Evolutionary conservation across 1,284 basidiomycete species (phyloP), one percentile per base, ranked within the genome.

Genomic region (Cerrena zonata): DNA sequence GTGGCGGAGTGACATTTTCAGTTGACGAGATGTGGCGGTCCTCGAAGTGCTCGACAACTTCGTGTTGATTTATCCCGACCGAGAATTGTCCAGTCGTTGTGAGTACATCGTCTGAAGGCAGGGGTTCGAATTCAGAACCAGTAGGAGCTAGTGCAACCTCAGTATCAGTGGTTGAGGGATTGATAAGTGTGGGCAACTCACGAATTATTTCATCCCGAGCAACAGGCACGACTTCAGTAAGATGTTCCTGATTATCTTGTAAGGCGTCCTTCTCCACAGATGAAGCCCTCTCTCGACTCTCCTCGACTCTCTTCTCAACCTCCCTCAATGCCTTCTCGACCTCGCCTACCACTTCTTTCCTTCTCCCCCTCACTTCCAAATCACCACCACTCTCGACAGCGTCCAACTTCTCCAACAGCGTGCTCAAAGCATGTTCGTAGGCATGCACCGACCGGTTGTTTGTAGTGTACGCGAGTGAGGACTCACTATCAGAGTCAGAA

Each of bases 351-450:
- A 86, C 71, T 10, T 69, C 70, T 64, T 81, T 77, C 49, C 88
- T 67, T 52, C 67, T 70, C n/a, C 72, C 70, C 39, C 86, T 71
- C 15, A 91, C 77, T 2, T 65, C 66, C 47, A 68, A 63, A 54
- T 82, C 75, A 0, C 86, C 87, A 58, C 73, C 75, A 56, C 79
- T 84, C 56, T 85, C 78, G 3, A 89, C 75, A 0, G 74, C 79
- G 57, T 91, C 88, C 4, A 89, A 74, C 51, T 73, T 71, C 41
- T 80, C 74, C 26, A 90, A 69, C 11, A 90, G 65, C 48, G 77
- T 77, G 47, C 79, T 77, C 48, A 89, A 70, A 19, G 73, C 69
- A 49, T 80, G 67, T 52, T 78, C 74, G 61, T 79, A 75, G 5
- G 67, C 67, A 57, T 77, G 78, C 41, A 80, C 65, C 0, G 74